These are phyloP conservation scores for Hypholoma fasciculare DNA, from an alignment of 768 basidiomycete genomes.

Conservation along the genomic window DNA sequence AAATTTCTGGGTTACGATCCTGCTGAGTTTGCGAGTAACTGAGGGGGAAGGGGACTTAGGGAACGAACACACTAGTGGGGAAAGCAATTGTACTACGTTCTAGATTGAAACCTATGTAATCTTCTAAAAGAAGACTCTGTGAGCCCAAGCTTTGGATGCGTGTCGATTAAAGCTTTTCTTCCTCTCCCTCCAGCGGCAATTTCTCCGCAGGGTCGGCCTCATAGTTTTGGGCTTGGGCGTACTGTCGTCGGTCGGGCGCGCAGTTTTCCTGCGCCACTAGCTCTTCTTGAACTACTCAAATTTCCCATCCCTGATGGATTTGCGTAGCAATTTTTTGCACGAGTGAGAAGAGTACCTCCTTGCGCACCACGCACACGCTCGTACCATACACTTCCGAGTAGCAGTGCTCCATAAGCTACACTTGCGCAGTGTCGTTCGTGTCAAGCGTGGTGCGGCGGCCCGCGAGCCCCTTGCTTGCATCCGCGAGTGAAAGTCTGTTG, in stretches of 20 bases:
- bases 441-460: constrained; percentile 70
- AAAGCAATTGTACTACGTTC: no score
- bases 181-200: constrained; percentile 10
- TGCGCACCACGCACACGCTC: constrained; percentile 83
- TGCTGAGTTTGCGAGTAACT: no score
- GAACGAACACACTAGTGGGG: no score
- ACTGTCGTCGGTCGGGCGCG: constrained; percentile 40
- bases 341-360: constrained; percentile 78
- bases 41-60: no score
- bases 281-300: constrained; percentile 43
- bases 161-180: not conserved
- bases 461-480: constrained; percentile 67
- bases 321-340: constrained; percentile 76
- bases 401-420: constrained; percentile 74
- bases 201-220: constrained; percentile 25
- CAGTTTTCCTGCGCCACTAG: constrained; percentile 67
- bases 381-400: constrained; percentile 89
- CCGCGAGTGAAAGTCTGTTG: constrained; percentile 83
- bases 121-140: no score
- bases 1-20: no score
- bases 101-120: no score
- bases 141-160: no score
- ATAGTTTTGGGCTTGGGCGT: constrained; percentile 12
- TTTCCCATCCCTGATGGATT: constrained; percentile 77
- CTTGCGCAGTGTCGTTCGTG: constrained; percentile 57